Evolutionary conservation across 1,284 basidiomycete genomes (phyloP), one percentile per base, ranked within the genome.

Genomic region (Cerrena zonata): DNA sequence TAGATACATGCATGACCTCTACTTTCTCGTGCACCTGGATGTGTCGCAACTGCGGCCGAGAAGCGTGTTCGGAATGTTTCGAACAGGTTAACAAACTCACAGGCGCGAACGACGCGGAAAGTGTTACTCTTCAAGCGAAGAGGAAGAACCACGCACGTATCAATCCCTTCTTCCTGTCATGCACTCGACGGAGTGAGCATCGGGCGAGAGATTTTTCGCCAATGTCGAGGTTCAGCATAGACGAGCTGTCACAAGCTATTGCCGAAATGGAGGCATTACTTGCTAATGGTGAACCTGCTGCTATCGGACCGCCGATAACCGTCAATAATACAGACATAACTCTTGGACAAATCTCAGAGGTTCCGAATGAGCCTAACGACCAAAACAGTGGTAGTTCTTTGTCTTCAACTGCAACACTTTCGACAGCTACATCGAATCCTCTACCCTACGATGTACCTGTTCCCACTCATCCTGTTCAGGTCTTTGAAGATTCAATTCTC

Each of bases 1-100:
- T 60, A 92, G 92, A 97, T 68, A 91, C 88, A 2, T 97, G 94
- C 66, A 86, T 89, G 71, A 93, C 91, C 3, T 92, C 91, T 13
- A 83, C 97, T 53, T 95, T 96, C 66, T 86, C 86, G 4, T 85
- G 84, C 51, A 89, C 83, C 52, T 95, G 86, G 82, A 87, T 94
- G 77, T 97, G 94, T 66, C 76, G 82, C 10, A 65, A 79, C n/a
- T 97, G 94, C 65, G 94, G 92, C 1, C 82, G 91, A 13, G 94
- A 96, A 67, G 84, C 88, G 15, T 97, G 94, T 63, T 74, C 83
- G 1, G 85, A 89, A 49, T 97, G 94, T 65, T 90, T 82, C 61
- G 71, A 77, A 23, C 83, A 81, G 56, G 80, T 96, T 51, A 71
- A 71, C 54, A 80, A 84, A 19, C 69, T 87, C 24, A 82, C 83